phyloP scores from a whole-genome alignment of 2,329 filamentous ascomycete genomes.

The Phialophora expanda region DNA sequence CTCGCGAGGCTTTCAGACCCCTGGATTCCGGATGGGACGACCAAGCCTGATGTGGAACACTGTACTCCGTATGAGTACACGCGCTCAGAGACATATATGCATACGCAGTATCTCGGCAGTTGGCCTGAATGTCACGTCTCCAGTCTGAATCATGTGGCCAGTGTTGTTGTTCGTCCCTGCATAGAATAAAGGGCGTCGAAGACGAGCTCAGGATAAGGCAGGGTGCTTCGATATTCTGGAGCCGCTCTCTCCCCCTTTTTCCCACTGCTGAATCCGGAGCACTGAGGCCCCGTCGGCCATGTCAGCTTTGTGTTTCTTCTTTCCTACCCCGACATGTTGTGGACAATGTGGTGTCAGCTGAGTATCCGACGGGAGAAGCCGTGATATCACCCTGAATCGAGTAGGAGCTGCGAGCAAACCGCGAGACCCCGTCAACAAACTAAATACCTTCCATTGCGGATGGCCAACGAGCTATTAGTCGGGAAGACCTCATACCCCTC shows the following conservation, averaged over 20 bases:
- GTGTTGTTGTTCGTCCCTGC: neutral
- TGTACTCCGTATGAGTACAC: neutral
- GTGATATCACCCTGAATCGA: neutral
- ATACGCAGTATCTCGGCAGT: neutral
- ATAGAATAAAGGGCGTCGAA: neutral
- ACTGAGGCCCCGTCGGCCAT: neutral
- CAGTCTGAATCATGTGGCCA: neutral
- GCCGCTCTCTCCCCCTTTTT: no score
- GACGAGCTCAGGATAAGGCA: neutral
- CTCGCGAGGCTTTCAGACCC: constrained; percentile 4
- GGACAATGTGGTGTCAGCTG: neutral
- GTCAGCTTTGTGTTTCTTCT: constrained; percentile 1
- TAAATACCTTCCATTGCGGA: neutral
- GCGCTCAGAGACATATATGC: no score
- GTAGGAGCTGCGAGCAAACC: neutral
- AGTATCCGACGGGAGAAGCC: neutral
- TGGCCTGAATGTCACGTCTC: neutral
- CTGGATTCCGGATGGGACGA: constrained; percentile 4
- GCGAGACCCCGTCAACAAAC: constrained; percentile 1
- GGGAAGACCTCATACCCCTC: neutral
- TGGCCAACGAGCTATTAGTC: neutral
- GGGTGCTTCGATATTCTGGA: neutral
- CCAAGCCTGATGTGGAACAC: neutral
- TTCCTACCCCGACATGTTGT: neutral
- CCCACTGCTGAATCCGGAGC: neutral